Conservation (phyloP, 306 rosid species). For the Vachellia pachyceras region DNA sequence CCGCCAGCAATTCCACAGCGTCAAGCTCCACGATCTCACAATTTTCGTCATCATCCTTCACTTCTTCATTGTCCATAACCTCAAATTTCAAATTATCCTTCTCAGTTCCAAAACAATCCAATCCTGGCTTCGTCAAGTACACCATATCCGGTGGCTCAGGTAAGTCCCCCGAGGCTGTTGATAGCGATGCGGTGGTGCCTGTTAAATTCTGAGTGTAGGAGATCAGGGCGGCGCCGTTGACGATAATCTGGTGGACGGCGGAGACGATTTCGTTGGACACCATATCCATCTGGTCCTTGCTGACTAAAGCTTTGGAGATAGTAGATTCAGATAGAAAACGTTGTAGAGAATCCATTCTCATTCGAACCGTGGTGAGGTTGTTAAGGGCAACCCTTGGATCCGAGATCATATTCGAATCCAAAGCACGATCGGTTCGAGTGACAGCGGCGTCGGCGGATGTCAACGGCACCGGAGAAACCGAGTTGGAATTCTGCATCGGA, state of each 20-base stretch:
- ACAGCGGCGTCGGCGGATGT: background rate
- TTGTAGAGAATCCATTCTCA: too few relatives aligned
- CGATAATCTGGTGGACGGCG: conserved; percentile 57
- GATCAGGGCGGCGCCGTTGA: conserved; percentile 65
- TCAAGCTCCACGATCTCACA: conserved; percentile 90
- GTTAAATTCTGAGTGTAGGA: conserved; percentile 38
- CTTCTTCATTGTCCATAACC: conserved; percentile 35
- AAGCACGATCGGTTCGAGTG: conserved; percentile 1
- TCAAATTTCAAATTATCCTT: conserved; percentile 42
- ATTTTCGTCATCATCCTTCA: conserved; percentile 10
- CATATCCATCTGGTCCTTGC: conserved; percentile 46
- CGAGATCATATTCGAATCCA: conserved; percentile 12
- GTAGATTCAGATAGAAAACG: conserved; percentile 67
- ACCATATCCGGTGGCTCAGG: background rate
- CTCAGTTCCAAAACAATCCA: conserved; percentile 18
- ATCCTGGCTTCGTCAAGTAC: background rate
- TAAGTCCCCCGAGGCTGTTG: background rate
- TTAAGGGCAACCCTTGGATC: conserved; percentile 55
- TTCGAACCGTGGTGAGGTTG: conserved; percentile 60
- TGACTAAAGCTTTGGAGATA: conserved; percentile 43
- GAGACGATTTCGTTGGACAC: conserved; percentile 68
- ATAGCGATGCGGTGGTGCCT: background rate
- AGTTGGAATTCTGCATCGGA: conserved; percentile 35
- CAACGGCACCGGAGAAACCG: conserved; percentile 7
- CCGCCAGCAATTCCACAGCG: conserved; percentile 73